Conservation (phyloP, 352 stramenopile species). For the Globisporangium cystogenes region DNA sequence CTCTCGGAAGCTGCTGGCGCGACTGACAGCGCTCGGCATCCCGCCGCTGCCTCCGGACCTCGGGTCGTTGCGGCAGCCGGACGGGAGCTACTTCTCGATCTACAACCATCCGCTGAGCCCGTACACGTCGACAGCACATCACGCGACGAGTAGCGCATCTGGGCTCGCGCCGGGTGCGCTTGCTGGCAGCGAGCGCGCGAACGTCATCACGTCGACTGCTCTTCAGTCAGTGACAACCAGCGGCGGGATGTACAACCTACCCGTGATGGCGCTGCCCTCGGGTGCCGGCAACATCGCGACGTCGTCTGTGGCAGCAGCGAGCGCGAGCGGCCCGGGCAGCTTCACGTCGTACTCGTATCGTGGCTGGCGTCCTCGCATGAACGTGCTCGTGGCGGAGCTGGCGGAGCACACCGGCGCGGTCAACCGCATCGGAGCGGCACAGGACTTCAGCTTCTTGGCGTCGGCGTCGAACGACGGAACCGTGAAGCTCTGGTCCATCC, state of each 20-base stretch:
- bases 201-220: neutral
- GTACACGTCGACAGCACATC: constrained; percentile 33
- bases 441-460: constrained; percentile 95
- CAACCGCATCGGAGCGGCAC: constrained; percentile 89
- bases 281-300: constrained; percentile 12
- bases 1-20: constrained; percentile 82
- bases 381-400: constrained; percentile 78
- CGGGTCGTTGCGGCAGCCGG: constrained; percentile 65
- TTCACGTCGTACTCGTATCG: constrained; percentile 39
- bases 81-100: constrained; percentile 72
- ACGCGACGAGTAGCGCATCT: constrained; percentile 1
- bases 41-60: constrained; percentile 90
- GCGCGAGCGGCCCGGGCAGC: constrained; percentile 20
- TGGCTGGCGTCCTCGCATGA: constrained; percentile 82
- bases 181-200: constrained; percentile 24
- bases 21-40: constrained; percentile 89
- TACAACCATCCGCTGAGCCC: constrained; percentile 68
- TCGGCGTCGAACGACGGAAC: constrained; percentile 95
- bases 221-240: constrained; percentile 19
- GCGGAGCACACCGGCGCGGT: constrained; percentile 92
- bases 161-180: constrained; percentile 5
- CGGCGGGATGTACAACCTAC: constrained; percentile 19
- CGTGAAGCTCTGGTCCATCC: constrained; percentile 94
- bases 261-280: neutral
- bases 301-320: constrained; percentile 18